Evolutionary conservation across 164 flowering plant genomes (phyloP).

Genomic region (Berberis vulgaris): DNA sequence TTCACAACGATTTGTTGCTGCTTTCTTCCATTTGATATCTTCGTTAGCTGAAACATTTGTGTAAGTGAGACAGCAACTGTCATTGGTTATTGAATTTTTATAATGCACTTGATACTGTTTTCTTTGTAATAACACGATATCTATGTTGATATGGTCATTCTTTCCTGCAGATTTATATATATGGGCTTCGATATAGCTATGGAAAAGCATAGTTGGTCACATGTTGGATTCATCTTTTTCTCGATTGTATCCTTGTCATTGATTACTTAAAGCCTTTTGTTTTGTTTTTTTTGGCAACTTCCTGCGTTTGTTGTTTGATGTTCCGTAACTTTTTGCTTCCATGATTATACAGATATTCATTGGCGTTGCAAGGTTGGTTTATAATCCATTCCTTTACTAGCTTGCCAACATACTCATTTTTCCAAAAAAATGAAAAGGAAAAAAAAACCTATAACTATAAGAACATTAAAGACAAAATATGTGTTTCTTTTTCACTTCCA

Average conservation of each 20-base stretch:
- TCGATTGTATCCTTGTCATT: conserved; percentile 87
- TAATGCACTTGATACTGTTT: background rate
- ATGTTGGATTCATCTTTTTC: conserved; percentile 94
- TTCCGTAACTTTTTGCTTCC: conserved; percentile 43
- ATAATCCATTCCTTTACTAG: background rate
- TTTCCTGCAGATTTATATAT: conserved; percentile 78
- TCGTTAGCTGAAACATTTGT: conserved; percentile 97
- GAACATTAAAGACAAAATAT: too few relatives aligned
- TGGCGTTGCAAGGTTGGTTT: conserved; percentile 75
- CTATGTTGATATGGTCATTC: conserved; percentile 10
- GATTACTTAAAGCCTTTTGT: background rate
- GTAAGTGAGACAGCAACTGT: conserved; percentile 35
- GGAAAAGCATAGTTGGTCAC: conserved; percentile 99
- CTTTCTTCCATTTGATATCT: conserved; percentile 97
- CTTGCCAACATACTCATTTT: background rate
- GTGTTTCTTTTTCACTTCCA: too few relatives aligned
- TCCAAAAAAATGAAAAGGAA: background rate
- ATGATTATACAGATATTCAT: conserved; percentile 60
- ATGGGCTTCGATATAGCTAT: conserved; percentile 99
- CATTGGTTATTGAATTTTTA: conserved; percentile 2
- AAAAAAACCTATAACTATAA: too few relatives aligned
- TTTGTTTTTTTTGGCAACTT: background rate
- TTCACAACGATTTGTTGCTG: conserved; percentile 88
- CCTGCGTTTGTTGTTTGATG: background rate
- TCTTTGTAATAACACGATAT: background rate